Base-by-base conservation (phyloP, 441 rosid genomes). In the Codiaeum variegatum region DNA sequence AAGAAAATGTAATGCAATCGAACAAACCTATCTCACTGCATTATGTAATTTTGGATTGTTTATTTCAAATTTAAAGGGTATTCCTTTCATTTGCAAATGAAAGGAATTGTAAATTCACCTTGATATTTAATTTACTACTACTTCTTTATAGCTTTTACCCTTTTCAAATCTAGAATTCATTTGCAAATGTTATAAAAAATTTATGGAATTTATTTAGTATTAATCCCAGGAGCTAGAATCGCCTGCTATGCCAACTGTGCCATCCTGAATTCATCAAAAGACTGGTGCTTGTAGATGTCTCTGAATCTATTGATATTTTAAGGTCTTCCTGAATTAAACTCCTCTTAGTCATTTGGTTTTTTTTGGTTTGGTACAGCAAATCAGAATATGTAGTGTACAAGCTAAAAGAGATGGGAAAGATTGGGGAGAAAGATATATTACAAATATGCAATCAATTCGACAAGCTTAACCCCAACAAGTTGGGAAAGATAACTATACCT, bases 361-460 rank as follows among this genome's bases (percentile, higher is more conserved):
- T n/a, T n/a, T n/a, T n/a, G n/a, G n/a, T n/a, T n/a, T n/a, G 18
- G 64, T 70, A 60, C 95, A 91, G 98, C 75, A 94, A 87, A 83
- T 94, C 98, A 21, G 98, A 94, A 77, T 94, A 89, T 76, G 90
- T 90, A 28, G 82, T 91, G 60, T 89, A 81, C 88, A 94, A 94
- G 91, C 97, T 94, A 8, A 92, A 94, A 77, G 97, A 92, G 72
- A 91, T 94, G 98, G 94, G 90, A 38, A 94, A 88, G 87, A 81
- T 94, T 8, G 83, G 60, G 58, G 93, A 94, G 73, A 94, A 89
- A 80, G 98, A 91, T 63, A 80, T 94, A 66, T 29, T 79, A 77
- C 89, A 88, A 81, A 86, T 94, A 67, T 90, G 88, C 76, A 70
- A 76, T 56, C 94, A 90, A 79, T 94, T 94, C 75, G 85, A 70